Evolutionary conservation across 2,329 filamentous ascomycete species (phyloP).

Genomic region (Alternaria gaisen): DNA sequence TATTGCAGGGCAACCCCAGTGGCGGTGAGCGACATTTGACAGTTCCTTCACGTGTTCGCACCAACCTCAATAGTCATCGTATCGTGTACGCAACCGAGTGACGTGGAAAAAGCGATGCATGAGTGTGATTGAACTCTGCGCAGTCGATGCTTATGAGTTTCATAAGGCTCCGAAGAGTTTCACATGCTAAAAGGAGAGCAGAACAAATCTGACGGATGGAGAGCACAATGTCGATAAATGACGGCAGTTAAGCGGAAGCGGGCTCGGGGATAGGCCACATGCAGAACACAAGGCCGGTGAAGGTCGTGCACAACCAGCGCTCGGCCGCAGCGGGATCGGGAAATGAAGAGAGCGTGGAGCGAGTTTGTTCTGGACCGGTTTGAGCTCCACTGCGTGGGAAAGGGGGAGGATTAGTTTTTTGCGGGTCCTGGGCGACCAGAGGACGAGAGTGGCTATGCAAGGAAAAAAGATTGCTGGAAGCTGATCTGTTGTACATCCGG

Average conservation of each 20-base stretch:
- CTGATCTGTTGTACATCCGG: background rate
- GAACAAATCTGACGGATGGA: constrained; percentile 10
- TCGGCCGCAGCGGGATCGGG: constrained; percentile 40
- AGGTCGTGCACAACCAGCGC: constrained; percentile 36
- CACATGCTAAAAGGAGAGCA: constrained; percentile 14
- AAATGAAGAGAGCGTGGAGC: constrained; percentile 42
- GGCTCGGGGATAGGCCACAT: constrained; percentile 21
- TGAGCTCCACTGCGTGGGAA: constrained; percentile 24
- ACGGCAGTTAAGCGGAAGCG: constrained; percentile 14
- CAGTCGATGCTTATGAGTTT: constrained; percentile 6
- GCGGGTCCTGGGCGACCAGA: constrained; percentile 11
- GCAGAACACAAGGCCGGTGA: constrained; percentile 27
- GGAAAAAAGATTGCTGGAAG: background rate
- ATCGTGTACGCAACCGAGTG: background rate
- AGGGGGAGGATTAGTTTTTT: constrained; percentile 23
- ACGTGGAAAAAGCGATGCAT: constrained; percentile 4
- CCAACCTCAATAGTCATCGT: constrained; percentile 18
- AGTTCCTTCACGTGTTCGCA: constrained; percentile 13
- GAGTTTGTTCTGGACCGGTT: constrained; percentile 27
- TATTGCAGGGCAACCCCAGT: constrained; percentile 17
- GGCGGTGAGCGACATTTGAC: constrained; percentile 19
- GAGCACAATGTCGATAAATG: constrained; percentile 29
- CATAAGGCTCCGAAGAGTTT: background rate
- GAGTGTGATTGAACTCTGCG: background rate
- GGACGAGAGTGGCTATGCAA: background rate